A percentile compares a stretch with the other conserved stretches of the same genome.
phyloP scores from a whole-genome alignment of 2,329 filamentous ascomycete genomes.

The Beauveria sp. region DNA sequence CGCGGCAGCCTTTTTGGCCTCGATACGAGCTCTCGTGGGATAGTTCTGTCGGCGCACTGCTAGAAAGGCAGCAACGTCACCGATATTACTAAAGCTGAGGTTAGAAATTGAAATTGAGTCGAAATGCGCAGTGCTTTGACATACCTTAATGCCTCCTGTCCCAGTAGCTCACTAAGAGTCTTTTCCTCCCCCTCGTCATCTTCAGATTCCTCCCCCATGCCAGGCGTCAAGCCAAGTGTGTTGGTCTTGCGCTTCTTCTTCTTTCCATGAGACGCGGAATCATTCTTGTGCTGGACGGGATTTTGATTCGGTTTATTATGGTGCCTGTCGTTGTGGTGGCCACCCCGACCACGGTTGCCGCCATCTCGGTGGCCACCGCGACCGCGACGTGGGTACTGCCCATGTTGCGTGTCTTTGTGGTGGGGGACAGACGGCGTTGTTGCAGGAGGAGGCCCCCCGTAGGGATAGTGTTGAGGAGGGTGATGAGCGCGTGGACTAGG shows the following conservation, averaged over 20 bases:
- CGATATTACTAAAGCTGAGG: constrained; percentile 24
- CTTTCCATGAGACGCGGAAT: constrained; percentile 44
- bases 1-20: constrained; percentile 51
- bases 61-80: constrained; percentile 73
- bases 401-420: constrained; percentile 27
- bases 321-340: constrained; percentile 39
- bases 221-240: constrained; percentile 63
- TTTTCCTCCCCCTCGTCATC: constrained; percentile 68
- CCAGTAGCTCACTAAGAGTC: constrained; percentile 47
- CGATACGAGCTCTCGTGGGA: constrained; percentile 66
- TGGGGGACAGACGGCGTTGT: constrained; percentile 25
- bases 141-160: constrained; percentile 48
- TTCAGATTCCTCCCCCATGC: constrained; percentile 54
- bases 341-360: constrained; percentile 30
- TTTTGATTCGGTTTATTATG: constrained; percentile 27
- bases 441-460: constrained; percentile 31
- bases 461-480: constrained; percentile 28
- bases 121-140: neutral
- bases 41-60: constrained; percentile 72
- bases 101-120: too few relatives aligned
- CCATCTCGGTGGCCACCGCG: constrained; percentile 28
- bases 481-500: constrained; percentile 30
- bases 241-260: constrained; percentile 68
- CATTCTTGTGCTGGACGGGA: constrained; percentile 19
- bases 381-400: constrained; percentile 27